A percentile compares a stretch with the other conserved stretches of the same genome.
Conservation (phyloP, 495 filamentous ascomycete genomes). For the Xylaria flabelliformis region DNA sequence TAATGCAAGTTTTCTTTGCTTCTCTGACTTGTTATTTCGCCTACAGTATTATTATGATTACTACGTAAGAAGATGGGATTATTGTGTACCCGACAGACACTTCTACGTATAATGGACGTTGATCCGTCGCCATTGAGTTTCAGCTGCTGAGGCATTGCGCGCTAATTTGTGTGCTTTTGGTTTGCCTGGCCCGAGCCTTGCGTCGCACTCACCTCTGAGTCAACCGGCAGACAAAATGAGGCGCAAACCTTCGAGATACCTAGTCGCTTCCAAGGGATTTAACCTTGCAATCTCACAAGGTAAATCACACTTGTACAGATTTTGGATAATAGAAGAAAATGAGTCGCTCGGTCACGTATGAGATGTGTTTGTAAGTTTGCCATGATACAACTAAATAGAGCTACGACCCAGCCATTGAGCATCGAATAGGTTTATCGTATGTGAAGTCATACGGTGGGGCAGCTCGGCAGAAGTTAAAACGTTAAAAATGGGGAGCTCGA, state of each 20-base stretch:
- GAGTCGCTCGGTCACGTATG: background rate
- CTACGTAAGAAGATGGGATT: background rate
- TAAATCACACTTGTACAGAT: background rate
- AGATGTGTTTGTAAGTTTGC: background rate
- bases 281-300: background rate
- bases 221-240: background rate
- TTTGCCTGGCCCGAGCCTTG: background rate
- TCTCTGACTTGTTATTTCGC: background rate
- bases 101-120: background rate
- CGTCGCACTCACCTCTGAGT: background rate
- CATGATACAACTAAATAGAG: background rate
- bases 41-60: background rate
- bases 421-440: background rate
- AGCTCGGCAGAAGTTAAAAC: background rate
- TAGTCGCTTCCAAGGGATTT: background rate
- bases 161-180: background rate
- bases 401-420: background rate
- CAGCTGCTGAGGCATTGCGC: background rate
- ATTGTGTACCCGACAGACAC: background rate
- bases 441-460: background rate
- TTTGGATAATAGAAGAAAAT: background rate
- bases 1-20: background rate
- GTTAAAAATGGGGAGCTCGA: slow-evolving; percentile 11
- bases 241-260: background rate
- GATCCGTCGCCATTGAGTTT: background rate